These are phyloP conservation scores for Mycena galericulata DNA, from an alignment of 768 basidiomycete species.

Conservation along the genomic window DNA sequence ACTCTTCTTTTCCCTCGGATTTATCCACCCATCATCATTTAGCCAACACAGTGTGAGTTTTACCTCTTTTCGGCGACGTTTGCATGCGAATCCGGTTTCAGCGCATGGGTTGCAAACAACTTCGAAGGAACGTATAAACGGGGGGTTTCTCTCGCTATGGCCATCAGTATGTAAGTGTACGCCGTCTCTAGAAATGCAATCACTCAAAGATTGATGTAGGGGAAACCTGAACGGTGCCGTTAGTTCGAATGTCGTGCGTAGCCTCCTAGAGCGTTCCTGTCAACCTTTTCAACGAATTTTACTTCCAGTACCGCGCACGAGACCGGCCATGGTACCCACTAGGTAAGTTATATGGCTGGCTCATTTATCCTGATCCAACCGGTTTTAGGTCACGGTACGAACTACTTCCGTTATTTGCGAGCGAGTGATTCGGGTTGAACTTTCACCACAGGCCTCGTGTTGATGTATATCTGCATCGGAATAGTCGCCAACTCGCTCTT, in stretches of 20 bases:
- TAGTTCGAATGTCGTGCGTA: conserved; percentile 47
- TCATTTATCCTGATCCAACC: not conserved
- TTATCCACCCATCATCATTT: not conserved
- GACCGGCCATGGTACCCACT: not conserved
- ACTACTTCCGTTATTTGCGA: not conserved
- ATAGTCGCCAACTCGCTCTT: conserved; percentile 65
- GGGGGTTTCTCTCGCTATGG: conserved; percentile 75
- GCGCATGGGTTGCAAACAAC: conserved; percentile 80
- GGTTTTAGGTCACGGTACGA: conserved; percentile 23
- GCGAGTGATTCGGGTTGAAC: not conserved
- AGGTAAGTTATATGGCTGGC: not conserved
- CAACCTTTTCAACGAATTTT: too few relatives aligned
- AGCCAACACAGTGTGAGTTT: conserved; percentile 65
- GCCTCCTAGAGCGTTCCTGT: too few relatives aligned
- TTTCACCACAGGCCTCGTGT: conserved; percentile 59
- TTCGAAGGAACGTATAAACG: conserved; percentile 83
- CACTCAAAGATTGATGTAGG: conserved; percentile 43
- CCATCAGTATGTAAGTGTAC: conserved; percentile 61
- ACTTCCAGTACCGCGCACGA: not conserved
- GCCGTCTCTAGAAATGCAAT: conserved; percentile 3
- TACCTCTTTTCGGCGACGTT: not conserved
- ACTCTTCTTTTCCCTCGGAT: not conserved
- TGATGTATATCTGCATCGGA: conserved; percentile 77
- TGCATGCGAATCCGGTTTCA: conserved; percentile 34
- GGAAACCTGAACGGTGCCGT: conserved; percentile 85